A percentile compares a stretch with the other conserved stretches of the same genome.
Evolutionary conservation across 2,329 filamentous ascomycete genomes (phyloP).

Genomic region (Annulohypoxylon truncatum): DNA sequence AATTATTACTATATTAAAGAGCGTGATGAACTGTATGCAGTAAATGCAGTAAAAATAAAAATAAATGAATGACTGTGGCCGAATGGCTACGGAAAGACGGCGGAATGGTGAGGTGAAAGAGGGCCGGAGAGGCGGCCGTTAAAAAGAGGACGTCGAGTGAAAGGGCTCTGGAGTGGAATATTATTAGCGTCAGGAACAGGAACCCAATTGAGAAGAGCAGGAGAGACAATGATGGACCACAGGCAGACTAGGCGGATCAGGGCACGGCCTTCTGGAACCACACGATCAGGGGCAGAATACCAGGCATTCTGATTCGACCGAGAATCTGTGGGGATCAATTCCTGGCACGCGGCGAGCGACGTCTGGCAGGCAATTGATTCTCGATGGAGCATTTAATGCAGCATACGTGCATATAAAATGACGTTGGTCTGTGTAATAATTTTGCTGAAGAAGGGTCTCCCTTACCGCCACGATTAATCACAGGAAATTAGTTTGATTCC

Average conservation of each 20-base stretch:
- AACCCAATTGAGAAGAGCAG: constrained; percentile 41
- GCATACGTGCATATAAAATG: constrained; percentile 42
- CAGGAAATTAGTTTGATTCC: constrained; percentile 63
- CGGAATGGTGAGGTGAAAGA: constrained; percentile 48
- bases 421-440: constrained; percentile 43
- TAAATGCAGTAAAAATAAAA: constrained; percentile 53
- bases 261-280: constrained; percentile 44
- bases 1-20: constrained; percentile 70
- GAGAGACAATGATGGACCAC: constrained; percentile 36
- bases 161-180: constrained; percentile 43
- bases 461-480: constrained; percentile 67
- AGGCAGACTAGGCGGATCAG: constrained; percentile 38
- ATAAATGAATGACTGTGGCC: constrained; percentile 69
- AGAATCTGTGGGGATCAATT: constrained; percentile 42
- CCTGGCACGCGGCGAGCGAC: constrained; percentile 44
- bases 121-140: constrained; percentile 60
- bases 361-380: constrained; percentile 44
- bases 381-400: constrained; percentile 42
- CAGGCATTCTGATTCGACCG: constrained; percentile 44
- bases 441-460: constrained; percentile 48
- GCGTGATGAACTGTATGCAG: constrained; percentile 61
- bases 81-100: constrained; percentile 60
- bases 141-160: constrained; percentile 59
- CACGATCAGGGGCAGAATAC: constrained; percentile 43
- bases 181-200: constrained; percentile 45